Conservation (phyloP, 257 asterid species). For the Cordia subcordata region DNA sequence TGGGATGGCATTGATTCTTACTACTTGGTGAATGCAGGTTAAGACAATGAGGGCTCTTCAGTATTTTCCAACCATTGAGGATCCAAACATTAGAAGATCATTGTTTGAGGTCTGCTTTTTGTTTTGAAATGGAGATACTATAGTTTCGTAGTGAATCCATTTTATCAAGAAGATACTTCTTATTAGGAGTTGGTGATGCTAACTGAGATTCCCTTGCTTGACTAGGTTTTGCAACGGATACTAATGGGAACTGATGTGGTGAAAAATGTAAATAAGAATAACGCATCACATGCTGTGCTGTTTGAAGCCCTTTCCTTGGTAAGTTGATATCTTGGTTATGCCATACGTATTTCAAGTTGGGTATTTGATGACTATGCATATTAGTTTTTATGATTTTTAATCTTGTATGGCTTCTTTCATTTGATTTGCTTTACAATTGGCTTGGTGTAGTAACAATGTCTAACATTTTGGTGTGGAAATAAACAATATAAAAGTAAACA, state of each 20-base stretch:
- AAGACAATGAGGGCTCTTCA: slow-evolving; percentile 99
- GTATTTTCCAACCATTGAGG: slow-evolving; percentile 95
- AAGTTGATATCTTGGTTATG: slow-evolving; percentile 20
- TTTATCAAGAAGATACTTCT: not conserved
- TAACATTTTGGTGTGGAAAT: too few species aligned
- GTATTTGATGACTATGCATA: too few species aligned
- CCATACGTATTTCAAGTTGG: too few species aligned
- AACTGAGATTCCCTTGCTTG: slow-evolving; percentile 8
- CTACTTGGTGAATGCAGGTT: slow-evolving; percentile 53
- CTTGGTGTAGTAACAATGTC: not conserved
- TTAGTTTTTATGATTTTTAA: too few species aligned
- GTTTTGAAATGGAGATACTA: slow-evolving; percentile 5
- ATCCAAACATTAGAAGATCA: slow-evolving; percentile 91
- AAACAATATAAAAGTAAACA: too few species aligned
- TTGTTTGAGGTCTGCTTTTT: slow-evolving; percentile 76
- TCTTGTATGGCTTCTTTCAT: too few species aligned
- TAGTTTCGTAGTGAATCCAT: not conserved
- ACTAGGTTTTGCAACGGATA: slow-evolving; percentile 92
- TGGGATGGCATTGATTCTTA: not conserved
- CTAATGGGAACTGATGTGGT: slow-evolving; percentile 99
- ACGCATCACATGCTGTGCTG: slow-evolving; percentile 99
- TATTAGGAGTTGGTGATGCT: slow-evolving; percentile 4
- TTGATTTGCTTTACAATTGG: not conserved
- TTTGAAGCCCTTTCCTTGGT: slow-evolving; percentile 99
- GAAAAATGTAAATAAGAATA: slow-evolving; percentile 98